phyloP scores from a whole-genome alignment of 2,329 filamentous ascomycete species.

The Botryotinia calthae region DNA sequence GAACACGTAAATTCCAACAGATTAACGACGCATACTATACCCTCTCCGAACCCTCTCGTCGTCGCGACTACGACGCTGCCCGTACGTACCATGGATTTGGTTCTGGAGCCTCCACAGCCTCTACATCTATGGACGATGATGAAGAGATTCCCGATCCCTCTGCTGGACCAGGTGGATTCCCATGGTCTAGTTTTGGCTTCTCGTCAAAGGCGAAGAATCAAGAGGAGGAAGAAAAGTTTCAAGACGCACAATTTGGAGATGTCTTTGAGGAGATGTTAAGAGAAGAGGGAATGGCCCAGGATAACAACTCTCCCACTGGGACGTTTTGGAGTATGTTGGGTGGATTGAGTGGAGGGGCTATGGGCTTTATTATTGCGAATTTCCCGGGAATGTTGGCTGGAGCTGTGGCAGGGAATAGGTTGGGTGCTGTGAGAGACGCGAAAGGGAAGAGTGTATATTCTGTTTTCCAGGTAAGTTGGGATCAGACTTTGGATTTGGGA shows the following conservation, averaged over 20 bases:
- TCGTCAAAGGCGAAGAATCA: constrained; percentile 43
- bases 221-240: constrained; percentile 57
- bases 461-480: constrained; percentile 52
- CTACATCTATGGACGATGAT: constrained; percentile 46
- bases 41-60: constrained; percentile 73
- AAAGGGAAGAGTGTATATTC: constrained; percentile 93
- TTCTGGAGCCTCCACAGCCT: constrained; percentile 43
- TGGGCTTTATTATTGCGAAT: constrained; percentile 95
- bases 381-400: constrained; percentile 85
- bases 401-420: constrained; percentile 83
- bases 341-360: constrained; percentile 78
- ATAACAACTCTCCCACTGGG: constrained; percentile 58
- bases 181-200: constrained; percentile 71
- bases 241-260: constrained; percentile 81
- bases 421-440: constrained; percentile 86
- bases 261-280: constrained; percentile 88
- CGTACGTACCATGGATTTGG: constrained; percentile 55
- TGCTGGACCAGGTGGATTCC: constrained; percentile 50
- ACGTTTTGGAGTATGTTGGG: constrained; percentile 88
- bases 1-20: constrained; percentile 86
- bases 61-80: constrained; percentile 80
- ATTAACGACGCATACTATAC: constrained; percentile 94
- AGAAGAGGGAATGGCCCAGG: constrained; percentile 79
- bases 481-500: not conserved
- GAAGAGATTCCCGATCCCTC: constrained; percentile 43